Percentiles rank a stretch among this genome's conserved stretches.
These are phyloP conservation scores for Neonectria faginata DNA, from an alignment of 2,329 filamentous ascomycete species.

Conservation along the genomic window DNA sequence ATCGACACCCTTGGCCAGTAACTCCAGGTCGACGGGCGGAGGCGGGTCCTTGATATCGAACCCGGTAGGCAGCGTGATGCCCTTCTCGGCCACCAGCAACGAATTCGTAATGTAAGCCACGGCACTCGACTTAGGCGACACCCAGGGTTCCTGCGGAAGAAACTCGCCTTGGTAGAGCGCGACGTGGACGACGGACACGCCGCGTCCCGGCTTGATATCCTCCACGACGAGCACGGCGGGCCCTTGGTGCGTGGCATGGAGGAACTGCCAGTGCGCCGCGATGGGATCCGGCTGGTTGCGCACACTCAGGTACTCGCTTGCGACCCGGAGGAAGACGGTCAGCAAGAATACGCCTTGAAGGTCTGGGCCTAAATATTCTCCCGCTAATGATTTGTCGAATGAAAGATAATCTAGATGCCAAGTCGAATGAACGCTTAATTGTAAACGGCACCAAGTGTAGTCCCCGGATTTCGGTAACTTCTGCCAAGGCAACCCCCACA, in stretches of 20 bases:
- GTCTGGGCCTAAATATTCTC: not conserved
- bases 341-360: not conserved
- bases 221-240: constrained; percentile 54
- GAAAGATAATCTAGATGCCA: not conserved
- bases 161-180: constrained; percentile 56
- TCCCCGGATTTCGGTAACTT: not conserved
- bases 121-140: constrained; percentile 48
- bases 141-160: constrained; percentile 50
- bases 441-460: not conserved
- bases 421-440: not conserved
- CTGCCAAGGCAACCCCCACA: constrained; percentile 3
- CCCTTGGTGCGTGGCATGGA: constrained; percentile 53
- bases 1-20: constrained; percentile 21
- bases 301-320: constrained; percentile 49
- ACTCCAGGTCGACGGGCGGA: constrained; percentile 36
- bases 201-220: constrained; percentile 56
- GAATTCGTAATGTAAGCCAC: constrained; percentile 57
- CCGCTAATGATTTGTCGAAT: not conserved
- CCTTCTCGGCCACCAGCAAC: constrained; percentile 40
- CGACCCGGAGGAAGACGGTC: constrained; percentile 52
- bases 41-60: constrained; percentile 39
- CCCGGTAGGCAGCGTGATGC: constrained; percentile 46
- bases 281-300: constrained; percentile 54
- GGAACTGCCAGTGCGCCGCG: constrained; percentile 56
- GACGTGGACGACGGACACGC: constrained; percentile 56